Evolutionary conservation across 768 basidiomycete species (phyloP).

Genomic region (Cubamyces sp.): DNA sequence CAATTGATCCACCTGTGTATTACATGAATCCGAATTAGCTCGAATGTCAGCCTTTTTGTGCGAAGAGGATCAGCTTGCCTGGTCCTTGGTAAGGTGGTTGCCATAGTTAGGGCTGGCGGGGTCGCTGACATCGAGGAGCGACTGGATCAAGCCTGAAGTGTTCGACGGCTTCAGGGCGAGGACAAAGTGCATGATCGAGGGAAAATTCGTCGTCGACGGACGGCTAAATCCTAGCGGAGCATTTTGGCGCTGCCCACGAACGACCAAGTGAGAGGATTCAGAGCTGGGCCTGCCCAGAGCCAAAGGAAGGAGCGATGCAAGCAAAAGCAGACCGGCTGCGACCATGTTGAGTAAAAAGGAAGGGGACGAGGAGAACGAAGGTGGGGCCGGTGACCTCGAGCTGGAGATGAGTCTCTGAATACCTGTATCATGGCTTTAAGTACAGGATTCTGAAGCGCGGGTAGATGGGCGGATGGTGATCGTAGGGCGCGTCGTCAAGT

Average conservation of each 20-base stretch:
- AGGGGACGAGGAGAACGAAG: slow-evolving; percentile 4
- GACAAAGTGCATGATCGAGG: slow-evolving; percentile 5
- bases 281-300: slow-evolving; percentile 25
- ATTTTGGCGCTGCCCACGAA: slow-evolving; percentile 1
- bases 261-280: slow-evolving; percentile 10
- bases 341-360: slow-evolving; percentile 21
- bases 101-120: slow-evolving; percentile 38
- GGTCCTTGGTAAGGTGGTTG: slow-evolving; percentile 22
- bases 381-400: slow-evolving; percentile 12
- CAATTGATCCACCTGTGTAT: slow-evolving; percentile 31
- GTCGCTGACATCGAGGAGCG: slow-evolving; percentile 42
- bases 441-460: neutral
- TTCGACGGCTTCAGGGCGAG: slow-evolving; percentile 41
- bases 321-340: slow-evolving; percentile 23
- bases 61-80: slow-evolving; percentile 3
- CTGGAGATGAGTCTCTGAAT: neutral
- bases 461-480: slow-evolving; percentile 5
- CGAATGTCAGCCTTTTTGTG: neutral
- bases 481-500: slow-evolving; percentile 11
- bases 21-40: neutral
- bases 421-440: neutral
- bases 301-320: slow-evolving; percentile 17
- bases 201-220: neutral
- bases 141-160: slow-evolving; percentile 39
- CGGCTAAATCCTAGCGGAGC: slow-evolving; percentile 7